Evolutionary conservation across 1,284 basidiomycete genomes (phyloP).

Genomic region (Pisolithus thermaeus): DNA sequence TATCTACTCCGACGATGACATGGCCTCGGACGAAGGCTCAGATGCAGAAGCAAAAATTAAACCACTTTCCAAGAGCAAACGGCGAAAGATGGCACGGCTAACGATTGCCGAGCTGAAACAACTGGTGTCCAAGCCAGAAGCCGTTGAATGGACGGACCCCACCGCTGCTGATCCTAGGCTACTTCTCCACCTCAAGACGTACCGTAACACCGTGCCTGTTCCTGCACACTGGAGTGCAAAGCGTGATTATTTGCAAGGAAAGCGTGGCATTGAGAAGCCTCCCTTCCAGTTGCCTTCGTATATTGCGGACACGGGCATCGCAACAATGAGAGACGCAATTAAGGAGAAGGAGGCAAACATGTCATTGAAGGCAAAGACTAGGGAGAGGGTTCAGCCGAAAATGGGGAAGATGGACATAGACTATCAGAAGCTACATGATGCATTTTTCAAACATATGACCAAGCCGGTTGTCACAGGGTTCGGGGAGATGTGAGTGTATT

Average conservation of each 20-base stretch:
- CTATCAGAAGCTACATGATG: constrained; percentile 99
- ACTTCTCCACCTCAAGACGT: constrained; percentile 89
- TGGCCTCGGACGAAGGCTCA: constrained; percentile 61
- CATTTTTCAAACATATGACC: constrained; percentile 98
- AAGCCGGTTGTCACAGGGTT: constrained; percentile 85
- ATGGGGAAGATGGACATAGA: constrained; percentile 99
- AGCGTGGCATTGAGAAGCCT: constrained; percentile 96
- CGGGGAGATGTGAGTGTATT: constrained; percentile 80
- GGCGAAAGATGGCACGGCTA: constrained; percentile 77
- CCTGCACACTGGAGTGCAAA: constrained; percentile 97
- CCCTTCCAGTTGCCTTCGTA: constrained; percentile 92
- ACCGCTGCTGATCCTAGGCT: constrained; percentile 91
- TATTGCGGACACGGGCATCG: constrained; percentile 98
- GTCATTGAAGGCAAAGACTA: constrained; percentile 91
- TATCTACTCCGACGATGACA: constrained; percentile 87
- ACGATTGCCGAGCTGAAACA: constrained; percentile 97
- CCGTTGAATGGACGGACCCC: constrained; percentile 98
- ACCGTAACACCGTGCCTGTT: constrained; percentile 90
- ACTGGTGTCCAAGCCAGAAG: constrained; percentile 92
- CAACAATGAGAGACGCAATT: constrained; percentile 94
- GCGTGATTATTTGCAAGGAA: constrained; percentile 94
- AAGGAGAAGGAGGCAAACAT: constrained; percentile 97
- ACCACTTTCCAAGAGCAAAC: constrained; percentile 86
- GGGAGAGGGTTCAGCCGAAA: constrained; percentile 98
- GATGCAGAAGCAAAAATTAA: constrained; percentile 58